These are phyloP conservation scores for Acaromyces ingoldii DNA, from an alignment of 1,284 basidiomycete species.

Conservation along the genomic window DNA sequence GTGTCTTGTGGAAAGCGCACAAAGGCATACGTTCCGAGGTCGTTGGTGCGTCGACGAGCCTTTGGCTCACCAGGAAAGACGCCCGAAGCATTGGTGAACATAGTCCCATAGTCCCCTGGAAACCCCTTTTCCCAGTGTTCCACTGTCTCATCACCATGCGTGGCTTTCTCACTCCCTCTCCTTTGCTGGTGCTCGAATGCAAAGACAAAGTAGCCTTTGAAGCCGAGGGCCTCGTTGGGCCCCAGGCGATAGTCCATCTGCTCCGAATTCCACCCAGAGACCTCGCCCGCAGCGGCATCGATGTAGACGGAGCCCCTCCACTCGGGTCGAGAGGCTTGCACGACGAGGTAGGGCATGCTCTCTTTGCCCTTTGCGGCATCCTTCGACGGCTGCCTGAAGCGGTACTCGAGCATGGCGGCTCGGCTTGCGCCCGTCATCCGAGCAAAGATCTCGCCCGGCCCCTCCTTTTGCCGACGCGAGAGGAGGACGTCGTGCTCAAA, in stretches of 20 bases:
- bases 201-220: slow-evolving; percentile 71
- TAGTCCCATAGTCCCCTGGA: too few species aligned
- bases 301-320: slow-evolving; percentile 62
- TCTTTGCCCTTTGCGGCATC: background rate
- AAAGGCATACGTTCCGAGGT: too few species aligned
- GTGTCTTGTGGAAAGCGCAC: slow-evolving; percentile 56
- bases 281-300: slow-evolving; percentile 57
- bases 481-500: slow-evolving; percentile 67
- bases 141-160: too few species aligned
- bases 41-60: too few species aligned
- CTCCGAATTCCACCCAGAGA: slow-evolving; percentile 68
- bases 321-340: slow-evolving; percentile 66
- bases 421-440: slow-evolving; percentile 72
- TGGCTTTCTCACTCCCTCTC: too few species aligned
- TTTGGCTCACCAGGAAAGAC: too few species aligned
- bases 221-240: slow-evolving; percentile 53
- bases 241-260: slow-evolving; percentile 57
- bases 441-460: slow-evolving; percentile 52
- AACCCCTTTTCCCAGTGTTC: too few species aligned
- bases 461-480: slow-evolving; percentile 56
- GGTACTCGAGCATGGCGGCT: slow-evolving; percentile 64
- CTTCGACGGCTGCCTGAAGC: slow-evolving; percentile 22
- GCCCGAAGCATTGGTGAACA: too few species aligned
- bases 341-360: slow-evolving; percentile 65
- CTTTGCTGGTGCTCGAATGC: too few species aligned